Conservation (phyloP, 495 filamentous ascomycete species). For the Annulohypoxylon nitens region DNA sequence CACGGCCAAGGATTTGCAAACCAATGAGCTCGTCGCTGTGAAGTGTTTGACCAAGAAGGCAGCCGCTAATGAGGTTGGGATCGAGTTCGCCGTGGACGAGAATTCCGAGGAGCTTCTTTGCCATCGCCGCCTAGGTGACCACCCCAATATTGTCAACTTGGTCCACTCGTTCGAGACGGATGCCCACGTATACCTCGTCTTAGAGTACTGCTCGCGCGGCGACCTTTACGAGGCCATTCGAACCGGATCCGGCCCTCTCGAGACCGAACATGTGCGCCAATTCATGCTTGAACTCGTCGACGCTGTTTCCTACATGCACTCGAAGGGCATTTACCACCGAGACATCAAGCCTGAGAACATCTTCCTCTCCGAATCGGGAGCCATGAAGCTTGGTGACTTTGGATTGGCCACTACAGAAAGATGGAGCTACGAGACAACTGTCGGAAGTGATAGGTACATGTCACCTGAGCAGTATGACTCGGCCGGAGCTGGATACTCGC, state of each 20-base stretch:
- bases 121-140: conserved; percentile 80
- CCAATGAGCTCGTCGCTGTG: conserved; percentile 85
- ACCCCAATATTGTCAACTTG: conserved; percentile 95
- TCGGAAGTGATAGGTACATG: conserved; percentile 99
- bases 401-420: conserved; percentile 87
- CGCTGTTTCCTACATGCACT: conserved; percentile 91
- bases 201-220: conserved; percentile 96
- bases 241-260: conserved; percentile 83
- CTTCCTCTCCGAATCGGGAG: conserved; percentile 86
- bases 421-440: conserved; percentile 90
- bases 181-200: conserved; percentile 87
- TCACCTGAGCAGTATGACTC: conserved; percentile 97
- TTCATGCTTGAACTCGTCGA: conserved; percentile 96
- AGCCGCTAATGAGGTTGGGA: conserved; percentile 64
- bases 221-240: conserved; percentile 98
- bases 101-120: conserved; percentile 88
- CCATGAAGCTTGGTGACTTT: conserved; percentile 97
- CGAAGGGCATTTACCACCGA: conserved; percentile 91
- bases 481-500: conserved; percentile 85
- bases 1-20: conserved; percentile 82
- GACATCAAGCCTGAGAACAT: conserved; percentile 99
- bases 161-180: conserved; percentile 93
- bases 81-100: conserved; percentile 77
- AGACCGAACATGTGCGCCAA: conserved; percentile 95
- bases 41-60: conserved; percentile 90